phyloP scores from a whole-genome alignment of 495 filamentous ascomycete species.

The Podospora tetraspora region DNA sequence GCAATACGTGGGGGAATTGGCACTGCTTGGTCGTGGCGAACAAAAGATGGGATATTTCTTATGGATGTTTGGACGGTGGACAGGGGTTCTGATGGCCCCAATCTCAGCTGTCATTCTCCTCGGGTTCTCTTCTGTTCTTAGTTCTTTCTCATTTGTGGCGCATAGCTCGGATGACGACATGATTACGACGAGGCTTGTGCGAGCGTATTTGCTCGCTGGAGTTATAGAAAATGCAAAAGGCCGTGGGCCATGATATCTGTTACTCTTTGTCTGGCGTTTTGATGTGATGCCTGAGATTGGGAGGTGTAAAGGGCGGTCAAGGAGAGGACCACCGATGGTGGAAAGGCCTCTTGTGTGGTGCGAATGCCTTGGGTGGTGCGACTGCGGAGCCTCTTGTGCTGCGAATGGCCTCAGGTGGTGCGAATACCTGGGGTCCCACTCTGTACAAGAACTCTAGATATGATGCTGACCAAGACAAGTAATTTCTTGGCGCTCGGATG shows the following conservation, averaged over 20 bases:
- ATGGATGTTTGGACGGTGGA: background rate
- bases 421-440: background rate
- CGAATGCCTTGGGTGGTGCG: background rate
- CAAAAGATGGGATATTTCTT: background rate
- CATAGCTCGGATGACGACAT: background rate
- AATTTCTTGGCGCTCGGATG: background rate
- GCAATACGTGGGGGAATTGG: background rate
- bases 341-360: background rate
- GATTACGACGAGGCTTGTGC: background rate
- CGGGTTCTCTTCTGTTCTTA: background rate
- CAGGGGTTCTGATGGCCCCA: background rate
- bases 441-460: no score
- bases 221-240: background rate
- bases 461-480: no score
- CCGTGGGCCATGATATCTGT: background rate
- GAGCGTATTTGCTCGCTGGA: background rate
- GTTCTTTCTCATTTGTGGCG: background rate
- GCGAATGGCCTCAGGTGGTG: background rate
- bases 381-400: background rate
- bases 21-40: background rate
- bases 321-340: no score
- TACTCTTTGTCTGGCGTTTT: background rate
- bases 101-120: background rate
- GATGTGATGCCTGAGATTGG: background rate
- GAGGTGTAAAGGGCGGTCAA: background rate